A percentile compares a stretch with the other conserved stretches of the same genome.
These are phyloP conservation scores for Metschnikowia chrysomelidarum DNA, from an alignment of 805 yeast species.

Conservation along the genomic window DNA sequence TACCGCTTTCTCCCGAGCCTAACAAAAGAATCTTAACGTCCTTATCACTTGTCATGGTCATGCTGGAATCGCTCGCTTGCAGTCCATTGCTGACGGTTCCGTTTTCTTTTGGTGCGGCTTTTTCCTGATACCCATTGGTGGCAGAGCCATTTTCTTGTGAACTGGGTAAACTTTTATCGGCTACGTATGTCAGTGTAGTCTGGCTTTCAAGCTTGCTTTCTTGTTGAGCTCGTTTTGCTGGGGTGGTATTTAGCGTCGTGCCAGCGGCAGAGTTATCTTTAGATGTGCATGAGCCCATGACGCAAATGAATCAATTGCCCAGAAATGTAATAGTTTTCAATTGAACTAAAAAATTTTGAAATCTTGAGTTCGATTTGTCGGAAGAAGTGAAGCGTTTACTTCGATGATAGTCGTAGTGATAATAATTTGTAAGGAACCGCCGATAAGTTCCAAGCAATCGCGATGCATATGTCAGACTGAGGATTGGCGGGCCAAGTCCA, in stretches of 20 bases:
- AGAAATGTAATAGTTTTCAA: too few species aligned
- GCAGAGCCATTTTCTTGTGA: constrained; percentile 1
- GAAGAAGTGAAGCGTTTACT: too few species aligned
- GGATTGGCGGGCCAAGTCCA: too few species aligned
- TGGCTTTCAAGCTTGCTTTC: constrained; percentile 10
- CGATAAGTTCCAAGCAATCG: constrained; percentile 10
- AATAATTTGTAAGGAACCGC: too few species aligned
- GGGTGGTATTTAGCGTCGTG: constrained; percentile 7
- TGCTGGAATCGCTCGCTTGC: constrained; percentile 12
- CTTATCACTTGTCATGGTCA: constrained; percentile 22
- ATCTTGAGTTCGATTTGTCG: too few species aligned
- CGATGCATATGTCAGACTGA: constrained; percentile 10
- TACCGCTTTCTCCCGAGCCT: constrained; percentile 89
- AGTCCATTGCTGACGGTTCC: constrained; percentile 8
- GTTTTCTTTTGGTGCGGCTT: constrained; percentile 1
- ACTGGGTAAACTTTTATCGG: background rate
- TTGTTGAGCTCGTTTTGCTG: constrained; percentile 19
- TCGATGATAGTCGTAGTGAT: too few species aligned
- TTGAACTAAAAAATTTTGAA: too few species aligned
- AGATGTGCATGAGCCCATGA: constrained; percentile 18
- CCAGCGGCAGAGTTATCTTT: constrained; percentile 8
- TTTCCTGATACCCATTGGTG: constrained; percentile 5
- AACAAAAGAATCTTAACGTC: constrained; percentile 72
- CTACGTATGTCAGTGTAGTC: background rate
- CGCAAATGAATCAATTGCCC: too few species aligned